Conservation (phyloP, 2,329 filamentous ascomycete species). For the Fusarium luffae region DNA sequence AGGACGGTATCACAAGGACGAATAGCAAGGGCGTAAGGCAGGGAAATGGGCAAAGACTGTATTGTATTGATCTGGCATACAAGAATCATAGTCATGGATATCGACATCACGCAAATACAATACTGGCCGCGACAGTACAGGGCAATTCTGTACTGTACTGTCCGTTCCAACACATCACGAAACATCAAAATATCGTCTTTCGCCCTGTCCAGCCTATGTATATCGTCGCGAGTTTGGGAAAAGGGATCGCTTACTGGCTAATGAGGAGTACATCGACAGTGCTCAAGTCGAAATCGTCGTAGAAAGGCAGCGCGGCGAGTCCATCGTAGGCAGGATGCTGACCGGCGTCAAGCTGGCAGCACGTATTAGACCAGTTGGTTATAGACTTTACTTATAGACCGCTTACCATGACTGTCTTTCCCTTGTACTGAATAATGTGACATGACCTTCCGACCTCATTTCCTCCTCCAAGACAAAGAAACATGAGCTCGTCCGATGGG, state of each 20-base stretch:
- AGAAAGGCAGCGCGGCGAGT: conserved; percentile 92
- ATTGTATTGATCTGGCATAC: conserved; percentile 56
- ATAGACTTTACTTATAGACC: conserved; percentile 2
- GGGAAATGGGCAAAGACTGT: conserved; percentile 45
- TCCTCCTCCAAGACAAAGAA: conserved; percentile 91
- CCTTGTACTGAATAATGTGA: conserved; percentile 98
- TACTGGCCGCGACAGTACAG: conserved; percentile 23
- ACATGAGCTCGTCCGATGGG: conserved; percentile 92
- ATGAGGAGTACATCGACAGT: conserved; percentile 97
- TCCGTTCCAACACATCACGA: conserved; percentile 43
- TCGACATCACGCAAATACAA: conserved; percentile 43
- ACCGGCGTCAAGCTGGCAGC: conserved; percentile 85
- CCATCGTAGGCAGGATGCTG: conserved; percentile 98
- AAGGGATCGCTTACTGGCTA: conserved; percentile 84
- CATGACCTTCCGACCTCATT: conserved; percentile 98
- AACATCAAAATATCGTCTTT: conserved; percentile 43
- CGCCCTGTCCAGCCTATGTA: conserved; percentile 45
- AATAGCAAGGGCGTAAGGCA: conserved; percentile 39
- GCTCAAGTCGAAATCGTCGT: conserved; percentile 97
- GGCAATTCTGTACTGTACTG: conserved; percentile 1
- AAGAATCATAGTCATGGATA: conserved; percentile 42
- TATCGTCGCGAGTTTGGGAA: conserved; percentile 35
- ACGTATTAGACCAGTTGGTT: conserved; percentile 34
- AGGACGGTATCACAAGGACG: conserved; percentile 46
- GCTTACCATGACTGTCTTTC: conserved; percentile 95